These are phyloP conservation scores for Agrocybe chaxingu DNA, from an alignment of 768 basidiomycete genomes.

Conservation along the genomic window DNA sequence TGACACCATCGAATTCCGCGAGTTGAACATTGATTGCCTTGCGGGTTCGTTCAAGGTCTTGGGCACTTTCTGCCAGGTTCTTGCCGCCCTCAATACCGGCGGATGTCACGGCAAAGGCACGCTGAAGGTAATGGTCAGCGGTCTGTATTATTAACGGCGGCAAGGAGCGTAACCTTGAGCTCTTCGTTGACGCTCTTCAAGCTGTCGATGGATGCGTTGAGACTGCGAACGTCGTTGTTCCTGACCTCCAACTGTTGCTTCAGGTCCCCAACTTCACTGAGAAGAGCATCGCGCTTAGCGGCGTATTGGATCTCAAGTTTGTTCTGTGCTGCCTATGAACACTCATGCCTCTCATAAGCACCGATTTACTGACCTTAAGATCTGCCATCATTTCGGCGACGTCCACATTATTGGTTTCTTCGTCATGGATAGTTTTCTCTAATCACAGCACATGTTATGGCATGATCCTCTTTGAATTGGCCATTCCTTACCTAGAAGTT, in stretches of 20 bases:
- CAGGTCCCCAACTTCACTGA: conserved; percentile 80
- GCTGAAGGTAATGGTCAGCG: conserved; percentile 42
- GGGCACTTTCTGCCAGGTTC: conserved; percentile 94
- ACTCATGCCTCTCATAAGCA: conserved; percentile 6
- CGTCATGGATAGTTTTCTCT: conserved; percentile 93
- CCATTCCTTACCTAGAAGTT: conserved; percentile 73
- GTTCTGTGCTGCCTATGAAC: conserved; percentile 44
- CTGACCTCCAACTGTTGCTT: conserved; percentile 88
- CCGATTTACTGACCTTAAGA: conserved; percentile 63
- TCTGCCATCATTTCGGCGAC: conserved; percentile 83
- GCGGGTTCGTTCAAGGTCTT: conserved; percentile 94
- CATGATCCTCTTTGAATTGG: no score
- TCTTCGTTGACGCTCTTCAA: conserved; percentile 97
- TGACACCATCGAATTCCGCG: conserved; percentile 97
- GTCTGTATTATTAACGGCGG: neutral
- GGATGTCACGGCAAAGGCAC: conserved; percentile 95
- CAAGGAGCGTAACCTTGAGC: conserved; percentile 68
- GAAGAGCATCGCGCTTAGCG: conserved; percentile 86
- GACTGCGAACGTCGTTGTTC: conserved; percentile 75
- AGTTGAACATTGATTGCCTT: conserved; percentile 98
- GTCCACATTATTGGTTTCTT: conserved; percentile 82
- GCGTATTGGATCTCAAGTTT: conserved; percentile 94
- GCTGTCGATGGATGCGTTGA: conserved; percentile 86
- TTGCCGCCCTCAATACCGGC: conserved; percentile 97
- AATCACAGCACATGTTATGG: conserved; percentile 8